Conservation (phyloP, 306 rosid genomes). For the Oemleria cerasiformis region DNA sequence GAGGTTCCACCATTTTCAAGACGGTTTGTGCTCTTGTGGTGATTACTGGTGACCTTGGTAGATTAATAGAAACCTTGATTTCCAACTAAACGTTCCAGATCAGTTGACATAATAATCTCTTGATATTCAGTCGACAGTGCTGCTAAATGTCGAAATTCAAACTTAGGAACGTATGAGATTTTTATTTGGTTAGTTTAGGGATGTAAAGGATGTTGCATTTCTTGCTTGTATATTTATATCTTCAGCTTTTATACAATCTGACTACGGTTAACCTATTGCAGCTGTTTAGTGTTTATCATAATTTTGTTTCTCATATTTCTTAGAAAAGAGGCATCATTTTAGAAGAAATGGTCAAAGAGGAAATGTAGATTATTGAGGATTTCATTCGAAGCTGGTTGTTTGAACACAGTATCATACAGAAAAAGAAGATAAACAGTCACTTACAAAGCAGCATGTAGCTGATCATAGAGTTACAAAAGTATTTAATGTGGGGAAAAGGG, state of each 20-base stretch:
- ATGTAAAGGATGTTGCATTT: not conserved
- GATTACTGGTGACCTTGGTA: slow-evolving; percentile 19
- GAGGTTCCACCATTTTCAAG: slow-evolving; percentile 35
- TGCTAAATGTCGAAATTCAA: not conserved
- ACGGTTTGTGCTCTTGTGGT: slow-evolving; percentile 28
- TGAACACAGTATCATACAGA: not conserved
- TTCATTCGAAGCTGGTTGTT: not conserved
- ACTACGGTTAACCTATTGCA: not conserved
- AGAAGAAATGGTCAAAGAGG: not conserved
- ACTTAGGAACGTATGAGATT: not conserved
- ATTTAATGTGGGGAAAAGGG: not conserved
- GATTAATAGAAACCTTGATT: not conserved
- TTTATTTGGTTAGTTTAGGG: not conserved
- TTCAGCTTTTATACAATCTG: not conserved
- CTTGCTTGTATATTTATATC: not conserved
- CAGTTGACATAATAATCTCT: not conserved
- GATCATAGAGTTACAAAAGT: slow-evolving; percentile 29
- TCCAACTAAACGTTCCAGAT: not conserved
- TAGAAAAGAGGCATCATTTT: not conserved
- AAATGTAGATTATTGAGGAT: not conserved
- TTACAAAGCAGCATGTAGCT: slow-evolving; percentile 6
- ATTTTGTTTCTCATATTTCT: not conserved
- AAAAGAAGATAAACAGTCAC: not conserved
- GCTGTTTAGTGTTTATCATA: not conserved
- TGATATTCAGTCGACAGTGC: not conserved